Percentiles rank a stretch among this genome's conserved stretches.
phyloP scores from a whole-genome alignment of 2,329 filamentous ascomycete species.

The Talaromyces amestolkiae region DNA sequence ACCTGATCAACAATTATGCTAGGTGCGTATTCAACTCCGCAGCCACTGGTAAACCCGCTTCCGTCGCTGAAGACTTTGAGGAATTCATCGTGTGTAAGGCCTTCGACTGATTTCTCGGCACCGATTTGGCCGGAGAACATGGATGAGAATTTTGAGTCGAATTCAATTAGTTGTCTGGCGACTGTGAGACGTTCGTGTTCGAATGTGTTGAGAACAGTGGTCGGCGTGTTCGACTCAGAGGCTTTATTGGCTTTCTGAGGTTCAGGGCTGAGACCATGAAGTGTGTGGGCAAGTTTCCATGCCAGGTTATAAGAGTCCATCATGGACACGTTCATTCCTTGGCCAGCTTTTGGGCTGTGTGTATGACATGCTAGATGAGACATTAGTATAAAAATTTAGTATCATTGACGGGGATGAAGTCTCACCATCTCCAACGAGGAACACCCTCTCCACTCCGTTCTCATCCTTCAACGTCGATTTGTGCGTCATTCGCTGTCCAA shows the following conservation, averaged over 20 bases:
- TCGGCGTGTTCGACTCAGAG: constrained; percentile 3
- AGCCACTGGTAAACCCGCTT: constrained; percentile 41
- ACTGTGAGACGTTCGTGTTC: constrained; percentile 38
- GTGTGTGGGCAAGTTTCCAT: constrained; percentile 52
- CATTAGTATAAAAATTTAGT: neutral
- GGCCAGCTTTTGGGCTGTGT: constrained; percentile 63
- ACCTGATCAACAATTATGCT: constrained; percentile 30
- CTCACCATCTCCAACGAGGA: constrained; percentile 65
- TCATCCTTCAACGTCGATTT: constrained; percentile 56
- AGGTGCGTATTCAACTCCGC: constrained; percentile 39
- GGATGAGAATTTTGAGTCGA: constrained; percentile 40
- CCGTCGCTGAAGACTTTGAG: constrained; percentile 37
- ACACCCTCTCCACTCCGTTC: constrained; percentile 68
- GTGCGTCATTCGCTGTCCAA: constrained; percentile 62
- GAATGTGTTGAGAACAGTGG: constrained; percentile 38
- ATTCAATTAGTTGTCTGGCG: constrained; percentile 40
- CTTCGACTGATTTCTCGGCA: constrained; percentile 25
- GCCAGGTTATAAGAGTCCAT: constrained; percentile 59
- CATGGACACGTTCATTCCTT: constrained; percentile 38
- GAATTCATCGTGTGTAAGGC: constrained; percentile 36
- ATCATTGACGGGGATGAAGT: neutral
- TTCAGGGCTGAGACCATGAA: constrained; percentile 37
- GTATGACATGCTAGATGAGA: constrained; percentile 64
- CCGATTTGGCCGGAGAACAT: constrained; percentile 43
- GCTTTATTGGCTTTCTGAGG: neutral